These are phyloP conservation scores for Aspergillus sojae DNA, from an alignment of 2,329 filamentous ascomycete genomes.

Conservation along the genomic window DNA sequence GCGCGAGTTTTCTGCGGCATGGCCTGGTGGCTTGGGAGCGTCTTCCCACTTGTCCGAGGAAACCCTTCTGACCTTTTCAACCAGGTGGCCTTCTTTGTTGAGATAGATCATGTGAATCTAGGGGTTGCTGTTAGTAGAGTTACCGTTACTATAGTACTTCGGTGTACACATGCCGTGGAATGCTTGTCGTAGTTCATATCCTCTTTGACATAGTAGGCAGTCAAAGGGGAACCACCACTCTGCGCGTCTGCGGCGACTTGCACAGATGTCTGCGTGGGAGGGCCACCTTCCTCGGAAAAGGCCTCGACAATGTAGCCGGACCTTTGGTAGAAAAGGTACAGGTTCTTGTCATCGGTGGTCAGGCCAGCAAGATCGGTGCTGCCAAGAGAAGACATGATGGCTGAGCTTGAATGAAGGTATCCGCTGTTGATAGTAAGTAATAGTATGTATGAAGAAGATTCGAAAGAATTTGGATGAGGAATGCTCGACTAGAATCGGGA, in stretches of 20 bases:
- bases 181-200: neutral
- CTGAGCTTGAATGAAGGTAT: neutral
- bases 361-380: constrained; percentile 4
- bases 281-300: neutral
- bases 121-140: neutral
- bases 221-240: neutral
- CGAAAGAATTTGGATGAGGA: neutral
- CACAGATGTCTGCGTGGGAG: neutral
- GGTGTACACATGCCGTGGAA: neutral
- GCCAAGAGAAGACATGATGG: neutral
- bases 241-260: neutral
- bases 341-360: neutral
- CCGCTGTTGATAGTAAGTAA: no score
- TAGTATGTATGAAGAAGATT: neutral
- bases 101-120: constrained; percentile 1
- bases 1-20: neutral
- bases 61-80: neutral
- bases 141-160: no score
- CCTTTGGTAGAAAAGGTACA: constrained; percentile 1
- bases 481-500: neutral
- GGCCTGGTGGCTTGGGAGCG: neutral
- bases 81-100: neutral
- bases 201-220: constrained; percentile 2
- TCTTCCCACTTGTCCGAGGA: neutral
- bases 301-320: neutral